Base-by-base conservation (phyloP, 2,329 filamentous ascomycete genomes). In the Verticillium dahliae region DNA sequence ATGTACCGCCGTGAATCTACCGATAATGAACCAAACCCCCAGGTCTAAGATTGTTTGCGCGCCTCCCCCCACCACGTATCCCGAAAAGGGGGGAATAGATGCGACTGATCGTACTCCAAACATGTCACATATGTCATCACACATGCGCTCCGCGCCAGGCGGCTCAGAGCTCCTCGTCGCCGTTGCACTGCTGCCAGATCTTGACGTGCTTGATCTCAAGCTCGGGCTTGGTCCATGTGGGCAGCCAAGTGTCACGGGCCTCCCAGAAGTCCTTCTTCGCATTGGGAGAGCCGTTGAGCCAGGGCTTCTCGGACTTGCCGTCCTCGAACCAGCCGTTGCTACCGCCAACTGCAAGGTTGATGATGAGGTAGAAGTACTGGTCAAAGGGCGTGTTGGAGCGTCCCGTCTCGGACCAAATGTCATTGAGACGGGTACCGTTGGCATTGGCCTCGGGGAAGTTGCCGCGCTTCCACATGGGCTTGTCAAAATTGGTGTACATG, bases 321-420 rank as follows among this genome's bases (percentile, higher is more conserved):
- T 96, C 90, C 69, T 88, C 78, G 70, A 95, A 96, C 90, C 90
- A 96, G 41, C 91, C 91, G 67, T 92, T 93, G 27, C 88, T 91
- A 58, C 86, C 86, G 35, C 90, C 90, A 7, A 93, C 90, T 11
- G 86, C 90, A 3, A 93, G 79, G 69, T 91, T 91, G 61, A 94
- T 72, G 67, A 92, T 88, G 56, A 94, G 81, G 68, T 90, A 92
- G 69, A 93, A 93, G 15, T 83, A 76, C 66, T 90, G 81, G 69
- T 93, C 90, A 68, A 94, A 94, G 0, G 90, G 90, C 0, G 90
- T 86, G 63, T 87, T 84, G 41, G 81, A 68, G 35, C 79, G 79
- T 10, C 83, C 84, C 1, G 87, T 88, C 65, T 81, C 71, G 27
- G 76, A 79, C 90, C 90, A 93, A 0, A 82, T 80, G 67, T 92